These are phyloP conservation scores for Apiospora koreana DNA, from an alignment of 2,329 filamentous ascomycete genomes.

Conservation along the genomic window DNA sequence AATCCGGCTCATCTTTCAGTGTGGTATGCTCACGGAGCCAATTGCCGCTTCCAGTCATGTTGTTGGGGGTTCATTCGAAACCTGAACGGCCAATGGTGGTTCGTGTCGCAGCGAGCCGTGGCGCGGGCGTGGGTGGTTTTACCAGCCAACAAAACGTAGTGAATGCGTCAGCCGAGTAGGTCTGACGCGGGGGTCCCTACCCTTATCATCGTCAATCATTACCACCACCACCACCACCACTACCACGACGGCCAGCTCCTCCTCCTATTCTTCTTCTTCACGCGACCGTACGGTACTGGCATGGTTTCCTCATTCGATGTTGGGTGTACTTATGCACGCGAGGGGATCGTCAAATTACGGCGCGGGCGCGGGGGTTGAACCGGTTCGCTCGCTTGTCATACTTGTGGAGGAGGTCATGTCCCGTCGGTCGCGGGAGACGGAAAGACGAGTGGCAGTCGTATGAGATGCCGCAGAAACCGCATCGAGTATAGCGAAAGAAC, in stretches of 20 bases:
- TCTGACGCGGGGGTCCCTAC: background rate
- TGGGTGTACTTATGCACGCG: background rate
- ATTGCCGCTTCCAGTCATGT: background rate
- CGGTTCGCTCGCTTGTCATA: background rate
- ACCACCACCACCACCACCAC: background rate
- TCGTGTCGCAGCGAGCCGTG: background rate
- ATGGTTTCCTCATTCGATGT: slow-evolving; percentile 1
- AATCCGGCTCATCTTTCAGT: background rate
- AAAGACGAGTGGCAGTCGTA: background rate
- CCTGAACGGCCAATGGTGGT: background rate
- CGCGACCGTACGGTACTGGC: background rate
- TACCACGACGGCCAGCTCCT: too few species aligned
- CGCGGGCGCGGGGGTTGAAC: background rate
- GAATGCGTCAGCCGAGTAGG: background rate
- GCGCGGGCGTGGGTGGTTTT: slow-evolving; percentile 4
- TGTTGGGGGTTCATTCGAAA: background rate
- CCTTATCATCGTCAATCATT: background rate
- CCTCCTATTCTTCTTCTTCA: background rate
- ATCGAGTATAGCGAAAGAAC: background rate
- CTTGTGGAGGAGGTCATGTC: background rate
- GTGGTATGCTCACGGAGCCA: background rate
- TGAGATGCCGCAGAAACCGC: slow-evolving; percentile 1
- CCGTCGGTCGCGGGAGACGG: background rate
- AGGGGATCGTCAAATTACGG: background rate
- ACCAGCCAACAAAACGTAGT: slow-evolving; percentile 4